These are phyloP conservation scores for Cryptococcus depauperatus DNA, from an alignment of 1,284 basidiomycete genomes.

Conservation along the genomic window DNA sequence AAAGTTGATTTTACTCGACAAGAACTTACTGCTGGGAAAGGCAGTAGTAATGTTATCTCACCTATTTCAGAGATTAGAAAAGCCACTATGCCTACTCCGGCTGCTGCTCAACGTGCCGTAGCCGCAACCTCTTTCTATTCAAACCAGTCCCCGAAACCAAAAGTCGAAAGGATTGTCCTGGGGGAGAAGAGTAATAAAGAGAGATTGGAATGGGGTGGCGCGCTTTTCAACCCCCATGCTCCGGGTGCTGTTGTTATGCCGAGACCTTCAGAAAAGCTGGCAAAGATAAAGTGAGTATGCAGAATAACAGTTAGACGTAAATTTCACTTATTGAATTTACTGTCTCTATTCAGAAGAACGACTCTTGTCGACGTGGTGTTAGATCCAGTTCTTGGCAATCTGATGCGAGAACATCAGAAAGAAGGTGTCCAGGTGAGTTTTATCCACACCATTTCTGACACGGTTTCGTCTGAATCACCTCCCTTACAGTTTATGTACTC, in stretches of 20 bases:
- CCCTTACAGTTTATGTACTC: conserved; percentile 78
- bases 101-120: conserved; percentile 12
- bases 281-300: conserved; percentile 60
- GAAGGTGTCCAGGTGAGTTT: conserved; percentile 57
- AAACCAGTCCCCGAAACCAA: conserved; percentile 12
- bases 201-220: conserved; percentile 24
- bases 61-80: conserved; percentile 18
- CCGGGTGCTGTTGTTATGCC: conserved; percentile 82
- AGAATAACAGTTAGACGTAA: not conserved
- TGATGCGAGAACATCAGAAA: conserved; percentile 80
- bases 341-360: conserved; percentile 17
- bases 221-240: conserved; percentile 55
- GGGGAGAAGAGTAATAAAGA: conserved; percentile 35
- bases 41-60: conserved; percentile 15
- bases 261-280: conserved; percentile 61
- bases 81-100: conserved; percentile 5
- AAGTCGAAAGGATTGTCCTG: conserved; percentile 27
- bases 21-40: not conserved
- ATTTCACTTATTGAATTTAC: no score
- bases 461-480: conserved; percentile 7
- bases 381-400: conserved; percentile 73
- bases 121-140: conserved; percentile 27
- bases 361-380: conserved; percentile 75
- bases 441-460: not conserved
- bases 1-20: not conserved